Evolutionary conservation across 1,284 basidiomycete species (phyloP).

Genomic region (Gomphus bonarii): DNA sequence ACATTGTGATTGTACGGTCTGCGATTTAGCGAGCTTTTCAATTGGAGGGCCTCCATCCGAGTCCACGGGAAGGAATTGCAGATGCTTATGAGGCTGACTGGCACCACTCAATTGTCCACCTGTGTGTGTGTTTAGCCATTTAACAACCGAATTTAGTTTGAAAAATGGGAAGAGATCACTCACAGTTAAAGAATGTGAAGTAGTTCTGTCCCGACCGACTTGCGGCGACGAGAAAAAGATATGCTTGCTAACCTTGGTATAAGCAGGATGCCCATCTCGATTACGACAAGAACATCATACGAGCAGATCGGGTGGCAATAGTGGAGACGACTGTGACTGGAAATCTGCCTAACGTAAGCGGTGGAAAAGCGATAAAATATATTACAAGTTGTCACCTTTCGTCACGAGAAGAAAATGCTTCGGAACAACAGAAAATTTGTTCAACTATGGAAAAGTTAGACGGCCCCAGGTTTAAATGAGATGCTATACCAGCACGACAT

Average conservation of each 20-base stretch:
- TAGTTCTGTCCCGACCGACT: conserved; percentile 45
- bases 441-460: conserved; percentile 39
- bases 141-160: conserved; percentile 9
- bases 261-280: background rate
- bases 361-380: background rate
- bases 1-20: conserved; percentile 53
- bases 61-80: conserved; percentile 69
- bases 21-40: conserved; percentile 52
- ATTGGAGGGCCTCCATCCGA: conserved; percentile 57
- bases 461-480: background rate
- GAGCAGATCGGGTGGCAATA: conserved; percentile 68
- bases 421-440: conserved; percentile 77
- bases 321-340: conserved; percentile 65
- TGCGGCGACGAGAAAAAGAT: conserved; percentile 60
- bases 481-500: conserved; percentile 57
- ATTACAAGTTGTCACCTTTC: conserved; percentile 41
- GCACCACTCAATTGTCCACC: conserved; percentile 77
- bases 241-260: conserved; percentile 32
- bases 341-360: conserved; percentile 41
- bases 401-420: conserved; percentile 76
- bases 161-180: conserved; percentile 13
- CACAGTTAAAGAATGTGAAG: conserved; percentile 84
- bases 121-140: conserved; percentile 20
- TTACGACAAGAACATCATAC: background rate
- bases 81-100: conserved; percentile 79